Base-by-base conservation (phyloP, 192 early-diverging fungal genomes). In the Coemansia sp. region DNA sequence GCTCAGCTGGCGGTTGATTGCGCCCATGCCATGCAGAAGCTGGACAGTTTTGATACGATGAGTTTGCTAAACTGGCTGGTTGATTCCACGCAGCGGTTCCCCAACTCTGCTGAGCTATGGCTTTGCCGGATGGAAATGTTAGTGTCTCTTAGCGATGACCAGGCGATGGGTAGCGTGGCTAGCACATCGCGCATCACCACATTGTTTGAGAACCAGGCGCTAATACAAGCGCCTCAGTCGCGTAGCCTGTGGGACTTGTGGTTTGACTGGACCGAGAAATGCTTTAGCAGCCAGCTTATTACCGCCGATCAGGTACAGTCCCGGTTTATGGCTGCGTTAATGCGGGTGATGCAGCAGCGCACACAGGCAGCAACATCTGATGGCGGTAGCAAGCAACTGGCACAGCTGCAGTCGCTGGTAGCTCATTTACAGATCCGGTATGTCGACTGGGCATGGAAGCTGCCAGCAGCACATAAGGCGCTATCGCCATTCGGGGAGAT, bases 401-500 rank as follows among this genome's bases (percentile, higher is more conserved):
- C 80, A 7, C 80, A 72, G 43, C 61, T 81, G 21, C 65, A 61
- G 12, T 61, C 63, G 50, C 68, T 81, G 43, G 82, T 84, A 43
- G 72, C 80, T 15, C 61, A 78, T 20, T 59, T 88, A 37, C 71
- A 83, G 36, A 49, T 57, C 5, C 70, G 83, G 23, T 84, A 82
- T 65, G 58, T 88, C 30, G 67, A 78, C 16, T 87, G 87, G 87
- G 71, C 82, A 0, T 58, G 53, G 60, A 15, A 13, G 12, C 49
- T 74, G 33, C 64, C 70, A 11, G 16, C 31, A 33, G 18, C 36
- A 38, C 18, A 37, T 13, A 30, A 42, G 41, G 50, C 30, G 36
- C 56, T 58, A 1, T 19, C 36, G 23, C 21, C 33, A 2, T 39
- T 40, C 40, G 21, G 16, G 2, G 46, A 48, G 18, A 44, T 72